These are phyloP conservation scores for Dictyostelium intermedium DNA, from an alignment of 78 protist species.

Conservation along the genomic window DNA sequence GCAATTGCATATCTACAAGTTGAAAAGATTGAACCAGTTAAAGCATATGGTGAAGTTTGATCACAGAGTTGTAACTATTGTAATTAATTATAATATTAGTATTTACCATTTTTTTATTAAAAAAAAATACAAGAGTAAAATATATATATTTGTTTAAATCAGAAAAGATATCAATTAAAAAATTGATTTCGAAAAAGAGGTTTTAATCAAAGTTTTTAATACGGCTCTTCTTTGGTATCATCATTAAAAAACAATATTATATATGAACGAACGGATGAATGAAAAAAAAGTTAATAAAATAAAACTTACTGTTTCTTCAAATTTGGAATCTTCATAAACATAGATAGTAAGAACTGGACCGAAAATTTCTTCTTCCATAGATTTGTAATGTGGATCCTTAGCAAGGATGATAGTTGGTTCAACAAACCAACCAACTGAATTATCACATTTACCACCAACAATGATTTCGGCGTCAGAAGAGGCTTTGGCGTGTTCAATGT, in stretches of 20 bases:
- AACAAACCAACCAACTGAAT: slow-evolving; percentile 90
- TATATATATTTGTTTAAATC: not conserved
- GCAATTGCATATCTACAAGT: slow-evolving; percentile 67
- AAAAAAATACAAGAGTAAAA: not conserved
- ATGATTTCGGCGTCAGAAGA: slow-evolving; percentile 80
- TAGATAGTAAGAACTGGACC: slow-evolving; percentile 96
- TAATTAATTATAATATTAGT: not conserved
- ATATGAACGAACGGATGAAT: too few species aligned
- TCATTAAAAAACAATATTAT: slow-evolving; percentile 25
- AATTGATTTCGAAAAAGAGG: slow-evolving; percentile 26
- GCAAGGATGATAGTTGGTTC: slow-evolving; percentile 93
- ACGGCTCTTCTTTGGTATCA: slow-evolving; percentile 79
- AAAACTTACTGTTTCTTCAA: slow-evolving; percentile 70
- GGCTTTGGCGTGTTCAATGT: slow-evolving; percentile 91
- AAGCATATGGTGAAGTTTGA: slow-evolving; percentile 88
- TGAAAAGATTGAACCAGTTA: slow-evolving; percentile 93
- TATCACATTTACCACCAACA: slow-evolving; percentile 88
- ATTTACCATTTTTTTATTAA: not conserved
- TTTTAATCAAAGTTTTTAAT: slow-evolving; percentile 76
- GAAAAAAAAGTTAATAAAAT: too few species aligned
- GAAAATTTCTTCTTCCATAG: slow-evolving; percentile 95
- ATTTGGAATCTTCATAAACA: slow-evolving; percentile 85
- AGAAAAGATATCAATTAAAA: not conserved
- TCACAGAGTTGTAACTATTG: slow-evolving; percentile 60
- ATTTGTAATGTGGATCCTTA: slow-evolving; percentile 81